These are phyloP conservation scores for Entelexis paramagnoliae DNA, from an alignment of 1,139 yeast species.

Conservation along the genomic window DNA sequence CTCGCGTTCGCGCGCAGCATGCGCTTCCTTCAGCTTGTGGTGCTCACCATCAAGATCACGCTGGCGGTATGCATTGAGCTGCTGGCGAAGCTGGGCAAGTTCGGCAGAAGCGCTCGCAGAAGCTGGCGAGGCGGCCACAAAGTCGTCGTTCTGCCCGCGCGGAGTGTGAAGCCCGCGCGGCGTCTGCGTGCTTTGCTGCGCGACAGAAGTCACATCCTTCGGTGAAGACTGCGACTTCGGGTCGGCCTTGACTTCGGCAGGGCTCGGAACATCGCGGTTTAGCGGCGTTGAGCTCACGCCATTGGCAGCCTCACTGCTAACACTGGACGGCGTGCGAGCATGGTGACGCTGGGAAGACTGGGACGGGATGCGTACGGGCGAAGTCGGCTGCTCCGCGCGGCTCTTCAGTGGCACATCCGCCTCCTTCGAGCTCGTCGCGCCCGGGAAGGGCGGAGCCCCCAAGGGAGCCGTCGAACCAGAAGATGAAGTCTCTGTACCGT, in stretches of 20 bases:
- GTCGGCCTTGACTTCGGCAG: neutral
- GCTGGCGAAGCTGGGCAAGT: conserved; percentile 11
- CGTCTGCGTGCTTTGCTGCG: neutral
- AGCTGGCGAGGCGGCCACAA: conserved; percentile 1
- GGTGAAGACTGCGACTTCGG: neutral
- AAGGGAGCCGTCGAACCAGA: neutral
- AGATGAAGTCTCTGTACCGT: neutral
- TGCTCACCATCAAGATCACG: conserved; percentile 20
- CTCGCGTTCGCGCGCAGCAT: conserved; percentile 15
- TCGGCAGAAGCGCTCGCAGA: conserved; percentile 19
- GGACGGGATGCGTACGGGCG: neutral
- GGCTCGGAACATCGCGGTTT: neutral
- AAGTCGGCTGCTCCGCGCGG: neutral
- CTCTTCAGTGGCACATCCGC: neutral
- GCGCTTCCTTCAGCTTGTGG: conserved; percentile 11
- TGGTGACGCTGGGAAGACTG: neutral
- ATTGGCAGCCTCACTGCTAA: neutral
- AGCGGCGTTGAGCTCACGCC: neutral
- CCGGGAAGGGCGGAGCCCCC: neutral
- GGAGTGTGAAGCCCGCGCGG: neutral
- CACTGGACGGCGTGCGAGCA: neutral
- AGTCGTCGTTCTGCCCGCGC: neutral
- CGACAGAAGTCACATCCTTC: neutral
- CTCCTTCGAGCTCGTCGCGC: neutral
- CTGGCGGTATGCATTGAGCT: conserved; percentile 18